Evolutionary conservation across 2,329 filamentous ascomycete genomes (phyloP).

Genomic region (Apiospora kogelbergensis): DNA sequence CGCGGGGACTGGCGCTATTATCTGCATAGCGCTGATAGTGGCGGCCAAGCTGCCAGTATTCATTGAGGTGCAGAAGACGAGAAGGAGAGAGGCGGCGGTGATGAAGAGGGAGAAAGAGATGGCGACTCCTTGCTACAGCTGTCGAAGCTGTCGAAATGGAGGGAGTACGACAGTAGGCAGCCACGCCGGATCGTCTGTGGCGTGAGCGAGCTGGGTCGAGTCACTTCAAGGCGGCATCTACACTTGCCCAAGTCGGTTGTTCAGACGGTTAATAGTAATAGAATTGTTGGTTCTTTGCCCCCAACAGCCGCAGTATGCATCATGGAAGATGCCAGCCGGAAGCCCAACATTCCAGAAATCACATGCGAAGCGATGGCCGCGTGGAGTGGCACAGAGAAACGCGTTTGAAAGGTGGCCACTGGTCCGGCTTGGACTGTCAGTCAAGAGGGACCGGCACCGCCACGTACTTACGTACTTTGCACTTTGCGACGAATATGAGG

Average conservation of each 20-base stretch:
- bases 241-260: neutral
- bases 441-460: neutral
- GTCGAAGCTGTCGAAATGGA: neutral
- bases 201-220: neutral
- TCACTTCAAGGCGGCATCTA: neutral
- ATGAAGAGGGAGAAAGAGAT: neutral
- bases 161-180: neutral
- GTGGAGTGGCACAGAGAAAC: neutral
- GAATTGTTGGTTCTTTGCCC: neutral
- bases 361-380: neutral
- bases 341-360: neutral
- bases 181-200: neutral
- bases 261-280: neutral
- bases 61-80: neutral
- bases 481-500: neutral
- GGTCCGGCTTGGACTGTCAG: too few relatives aligned
- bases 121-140: neutral
- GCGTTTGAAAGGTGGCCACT: neutral
- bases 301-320: neutral
- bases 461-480: too few relatives aligned
- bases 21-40: conserved; percentile 18
- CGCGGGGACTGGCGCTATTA: conserved; percentile 21
- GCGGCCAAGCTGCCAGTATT: conserved; percentile 1
- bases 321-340: neutral
- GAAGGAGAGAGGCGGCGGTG: neutral